Conservation (phyloP, 2,329 filamentous ascomycete species). For the Pezicula radicicola region DNA sequence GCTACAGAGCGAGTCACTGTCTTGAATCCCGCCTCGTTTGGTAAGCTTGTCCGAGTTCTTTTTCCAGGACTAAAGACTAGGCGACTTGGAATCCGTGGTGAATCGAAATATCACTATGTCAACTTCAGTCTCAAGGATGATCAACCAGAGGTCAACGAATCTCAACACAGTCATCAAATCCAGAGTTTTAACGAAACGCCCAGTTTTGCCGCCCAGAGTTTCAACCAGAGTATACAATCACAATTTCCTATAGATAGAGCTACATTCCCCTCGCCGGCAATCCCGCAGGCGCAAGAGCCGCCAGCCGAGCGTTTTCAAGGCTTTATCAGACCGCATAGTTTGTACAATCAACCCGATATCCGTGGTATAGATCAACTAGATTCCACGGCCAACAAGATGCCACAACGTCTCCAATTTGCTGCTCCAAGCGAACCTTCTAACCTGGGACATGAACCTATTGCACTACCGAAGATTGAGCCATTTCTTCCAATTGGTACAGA, state of each 20-base stretch:
- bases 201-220: conserved; percentile 42
- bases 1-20: conserved; percentile 92
- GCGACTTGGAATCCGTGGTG: conserved; percentile 85
- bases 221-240: conserved; percentile 29
- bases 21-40: conserved; percentile 94
- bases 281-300: conserved; percentile 29
- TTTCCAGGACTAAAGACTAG: conserved; percentile 94
- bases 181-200: conserved; percentile 47
- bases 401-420: conserved; percentile 58
- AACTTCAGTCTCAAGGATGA: conserved; percentile 62
- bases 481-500: conserved; percentile 83
- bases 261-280: conserved; percentile 36
- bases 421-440: conserved; percentile 52
- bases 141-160: conserved; percentile 28
- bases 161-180: conserved; percentile 42
- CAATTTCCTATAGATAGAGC: conserved; percentile 30
- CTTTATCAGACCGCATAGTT: conserved; percentile 40
- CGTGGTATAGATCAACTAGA: conserved; percentile 56
- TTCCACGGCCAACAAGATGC: conserved; percentile 54
- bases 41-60: conserved; percentile 92
- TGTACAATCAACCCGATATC: conserved; percentile 59
- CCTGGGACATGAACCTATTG: conserved; percentile 66
- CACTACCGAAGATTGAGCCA: conserved; percentile 79
- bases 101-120: conserved; percentile 97
- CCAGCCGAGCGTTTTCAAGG: conserved; percentile 23